Evolutionary conservation across 495 filamentous ascomycete species (phyloP).

Genomic region (Talaromyces adpressus): DNA sequence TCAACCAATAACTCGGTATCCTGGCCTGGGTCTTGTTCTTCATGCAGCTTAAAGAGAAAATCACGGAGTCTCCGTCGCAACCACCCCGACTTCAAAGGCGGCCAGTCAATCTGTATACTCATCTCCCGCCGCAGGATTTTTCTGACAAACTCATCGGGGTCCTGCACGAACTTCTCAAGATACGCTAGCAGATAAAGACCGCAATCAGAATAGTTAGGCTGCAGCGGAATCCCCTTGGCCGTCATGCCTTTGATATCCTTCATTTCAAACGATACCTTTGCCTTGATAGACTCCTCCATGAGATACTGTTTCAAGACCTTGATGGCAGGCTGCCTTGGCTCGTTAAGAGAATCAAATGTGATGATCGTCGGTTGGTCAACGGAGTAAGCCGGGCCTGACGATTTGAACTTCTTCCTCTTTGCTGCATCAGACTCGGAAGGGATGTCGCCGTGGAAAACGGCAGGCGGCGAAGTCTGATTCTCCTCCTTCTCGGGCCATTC

Average conservation of each 20-base stretch:
- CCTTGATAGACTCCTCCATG: constrained; percentile 64
- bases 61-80: constrained; percentile 48
- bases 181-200: constrained; percentile 82
- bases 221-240: constrained; percentile 63
- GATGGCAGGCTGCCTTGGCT: constrained; percentile 52
- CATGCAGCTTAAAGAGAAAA: constrained; percentile 42
- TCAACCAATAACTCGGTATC: constrained; percentile 21
- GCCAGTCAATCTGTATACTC: constrained; percentile 44
- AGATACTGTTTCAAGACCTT: constrained; percentile 71
- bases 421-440: background rate
- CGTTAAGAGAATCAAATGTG: constrained; percentile 78
- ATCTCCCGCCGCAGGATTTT: constrained; percentile 45
- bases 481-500: constrained; percentile 26
- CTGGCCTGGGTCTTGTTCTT: constrained; percentile 29
- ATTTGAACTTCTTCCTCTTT: background rate
- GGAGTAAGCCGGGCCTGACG: background rate
- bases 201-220: constrained; percentile 84
- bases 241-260: constrained; percentile 55
- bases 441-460: constrained; percentile 10
- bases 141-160: constrained; percentile 59
- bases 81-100: constrained; percentile 40
- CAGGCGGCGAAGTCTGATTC: constrained; percentile 10
- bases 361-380: constrained; percentile 59
- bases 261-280: constrained; percentile 17
- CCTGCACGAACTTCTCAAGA: constrained; percentile 65